A percentile compares a stretch with the other conserved stretches of the same genome.
Conservation (phyloP, 306 rosid species). For the Styphnolobium japonicum region DNA sequence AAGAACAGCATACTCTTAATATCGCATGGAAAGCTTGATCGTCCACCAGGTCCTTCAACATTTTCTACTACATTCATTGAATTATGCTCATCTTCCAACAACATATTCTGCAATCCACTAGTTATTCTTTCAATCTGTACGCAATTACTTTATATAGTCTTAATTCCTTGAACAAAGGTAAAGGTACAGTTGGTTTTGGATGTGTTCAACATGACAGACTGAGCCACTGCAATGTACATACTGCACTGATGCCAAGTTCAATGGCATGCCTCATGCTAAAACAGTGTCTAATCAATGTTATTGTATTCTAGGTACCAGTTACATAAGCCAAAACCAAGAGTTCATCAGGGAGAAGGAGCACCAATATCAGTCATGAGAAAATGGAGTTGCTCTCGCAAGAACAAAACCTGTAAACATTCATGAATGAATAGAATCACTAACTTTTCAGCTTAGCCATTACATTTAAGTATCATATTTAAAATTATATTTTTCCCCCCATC, state of each 20-base stretch:
- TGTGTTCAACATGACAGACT: background rate
- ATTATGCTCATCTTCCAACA: background rate
- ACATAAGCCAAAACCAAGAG: background rate
- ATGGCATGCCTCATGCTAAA: background rate
- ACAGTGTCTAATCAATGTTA: background rate
- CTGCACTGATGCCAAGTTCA: conserved; percentile 8
- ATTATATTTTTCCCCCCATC: background rate
- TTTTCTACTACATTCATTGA: background rate
- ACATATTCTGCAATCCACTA: background rate
- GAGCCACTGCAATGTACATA: background rate
- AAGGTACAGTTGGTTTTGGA: background rate
- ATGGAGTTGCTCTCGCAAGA: conserved; percentile 65
- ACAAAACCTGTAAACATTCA: conserved; percentile 59
- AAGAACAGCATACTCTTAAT: background rate
- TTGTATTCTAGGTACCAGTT: background rate
- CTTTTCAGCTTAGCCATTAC: background rate
- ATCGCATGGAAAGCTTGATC: background rate
- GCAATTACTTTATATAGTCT: background rate
- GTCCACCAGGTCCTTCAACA: background rate
- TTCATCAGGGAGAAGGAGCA: conserved; percentile 25
- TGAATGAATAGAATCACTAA: background rate
- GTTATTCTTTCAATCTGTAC: background rate
- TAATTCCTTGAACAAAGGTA: background rate
- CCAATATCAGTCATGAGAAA: conserved; percentile 59
- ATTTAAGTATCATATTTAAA: background rate